A percentile compares a stretch with the other conserved stretches of the same genome.
Evolutionary conservation across 129 eudicot genomes (phyloP).

Genomic region (Chrysanthemum lavandulifolium): DNA sequence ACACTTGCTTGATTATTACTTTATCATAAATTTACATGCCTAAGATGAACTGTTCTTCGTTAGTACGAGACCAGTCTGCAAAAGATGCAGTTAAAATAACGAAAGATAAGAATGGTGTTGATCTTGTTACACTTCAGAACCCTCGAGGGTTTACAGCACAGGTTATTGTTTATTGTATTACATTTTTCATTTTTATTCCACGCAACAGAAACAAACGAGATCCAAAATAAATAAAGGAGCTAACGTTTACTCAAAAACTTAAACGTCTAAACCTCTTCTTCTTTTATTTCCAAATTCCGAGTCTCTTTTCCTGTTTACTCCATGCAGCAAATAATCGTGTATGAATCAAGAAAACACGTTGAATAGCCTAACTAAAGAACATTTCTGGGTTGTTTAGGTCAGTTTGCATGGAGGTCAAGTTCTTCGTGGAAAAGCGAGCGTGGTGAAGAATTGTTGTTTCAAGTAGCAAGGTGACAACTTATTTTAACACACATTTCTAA

Average conservation of each 20-base stretch:
- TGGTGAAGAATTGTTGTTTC: conserved; percentile 80
- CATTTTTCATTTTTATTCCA: background rate
- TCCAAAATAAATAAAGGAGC: background rate
- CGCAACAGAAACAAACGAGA: background rate
- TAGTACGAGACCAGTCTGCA: conserved; percentile 27
- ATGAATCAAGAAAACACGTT: background rate
- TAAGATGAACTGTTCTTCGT: conserved; percentile 17
- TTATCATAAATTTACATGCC: background rate
- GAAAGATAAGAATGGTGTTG: conserved; percentile 65
- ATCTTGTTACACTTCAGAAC: conserved; percentile 59
- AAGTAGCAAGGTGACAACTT: conserved; percentile 63
- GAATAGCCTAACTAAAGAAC: background rate
- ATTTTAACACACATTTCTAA: background rate
- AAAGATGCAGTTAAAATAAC: conserved; percentile 37
- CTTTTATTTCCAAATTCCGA: background rate
- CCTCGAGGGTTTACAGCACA: conserved; percentile 63
- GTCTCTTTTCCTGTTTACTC: background rate
- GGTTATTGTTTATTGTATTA: conserved; percentile 30
- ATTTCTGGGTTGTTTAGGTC: conserved; percentile 23
- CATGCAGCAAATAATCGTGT: no score
- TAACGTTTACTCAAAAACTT: background rate
- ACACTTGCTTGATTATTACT: conserved; percentile 1
- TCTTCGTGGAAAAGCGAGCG: conserved; percentile 87
- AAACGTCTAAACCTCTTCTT: background rate
- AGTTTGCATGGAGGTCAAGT: conserved; percentile 98